Evolutionary conservation across 768 basidiomycete genomes (phyloP), one percentile per base, ranked within the genome.

Genomic region (Obba rivulosa): DNA sequence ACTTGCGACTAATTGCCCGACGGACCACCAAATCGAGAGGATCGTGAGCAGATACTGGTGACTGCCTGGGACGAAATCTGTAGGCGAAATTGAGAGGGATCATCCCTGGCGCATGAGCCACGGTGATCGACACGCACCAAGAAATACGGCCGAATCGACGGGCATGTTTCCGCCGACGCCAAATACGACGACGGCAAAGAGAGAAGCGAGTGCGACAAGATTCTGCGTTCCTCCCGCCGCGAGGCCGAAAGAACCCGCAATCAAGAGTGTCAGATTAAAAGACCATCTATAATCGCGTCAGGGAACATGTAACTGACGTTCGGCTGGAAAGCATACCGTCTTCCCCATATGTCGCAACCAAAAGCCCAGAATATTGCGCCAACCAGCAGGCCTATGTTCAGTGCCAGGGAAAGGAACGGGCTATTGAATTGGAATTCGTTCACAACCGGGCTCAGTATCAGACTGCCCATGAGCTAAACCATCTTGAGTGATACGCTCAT

Each of bases 121-220:
- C 7, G 23, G 22, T 18, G n/a, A n/a, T 14, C 9, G 10, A 22
- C 23, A 23, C 53, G 21, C 10, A 76, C 76, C 76, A 43, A 79
- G 62, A 53, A 79, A 77, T 18, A 79, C 71, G 5, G 75, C 71
- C 13, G 74, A 71, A 53, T 72, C 77, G 3, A 82, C 79, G 2
- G 80, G 78, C 34, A 81, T 60, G 56, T 82, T 82, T 8, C 81
- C 79, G 24, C 79, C 79, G 0, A 70, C 77, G 4, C 79, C 79
- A 3, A 79, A 54, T 0, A 75, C 70, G 10, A 73, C 64, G 7
- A 72, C 52, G 8, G 77, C 73, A 9, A 71, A 57, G 31, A 83
- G 63, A 3, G 73, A 69, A 0, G 77, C 75, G 38, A 81, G 66
- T 8, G 74, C 64, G 20, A 74, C 49, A 45, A 81, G 80, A 54